These are phyloP conservation scores for Cubamyces sp. DNA, from an alignment of 768 basidiomycete genomes.

Conservation along the genomic window DNA sequence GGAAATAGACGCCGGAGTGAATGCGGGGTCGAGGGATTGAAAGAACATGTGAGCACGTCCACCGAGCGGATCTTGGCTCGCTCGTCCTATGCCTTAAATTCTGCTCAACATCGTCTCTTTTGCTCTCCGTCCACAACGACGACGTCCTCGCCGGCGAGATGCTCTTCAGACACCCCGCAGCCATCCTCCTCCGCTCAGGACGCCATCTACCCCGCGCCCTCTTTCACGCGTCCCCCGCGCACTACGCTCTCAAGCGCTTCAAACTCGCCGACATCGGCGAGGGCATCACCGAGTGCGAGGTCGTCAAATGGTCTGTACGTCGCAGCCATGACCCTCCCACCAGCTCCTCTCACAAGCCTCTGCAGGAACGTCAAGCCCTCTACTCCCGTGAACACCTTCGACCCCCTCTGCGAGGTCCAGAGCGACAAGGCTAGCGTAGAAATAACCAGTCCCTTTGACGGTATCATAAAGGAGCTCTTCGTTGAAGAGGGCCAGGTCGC, in stretches of 20 bases:
- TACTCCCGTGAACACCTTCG: constrained; percentile 62
- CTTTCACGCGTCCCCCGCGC: constrained; percentile 43
- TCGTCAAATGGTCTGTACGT: constrained; percentile 69
- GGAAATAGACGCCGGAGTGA: not conserved
- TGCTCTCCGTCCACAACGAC: constrained; percentile 1
- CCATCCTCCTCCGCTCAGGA: constrained; percentile 1
- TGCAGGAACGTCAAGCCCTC: constrained; percentile 65
- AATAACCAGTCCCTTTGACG: constrained; percentile 86
- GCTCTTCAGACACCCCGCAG: constrained; percentile 14
- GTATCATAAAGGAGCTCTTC: constrained; percentile 69
- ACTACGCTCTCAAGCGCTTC: constrained; percentile 56
- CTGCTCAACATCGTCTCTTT: not conserved
- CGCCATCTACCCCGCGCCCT: constrained; percentile 21
- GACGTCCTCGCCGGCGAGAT: constrained; percentile 6
- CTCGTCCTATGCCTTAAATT: constrained; percentile 10
- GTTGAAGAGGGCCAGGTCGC: constrained; percentile 84
- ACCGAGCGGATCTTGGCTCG: constrained; percentile 11
- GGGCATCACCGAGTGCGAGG: constrained; percentile 89
- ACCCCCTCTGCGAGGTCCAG: constrained; percentile 81
- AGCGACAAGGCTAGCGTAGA: constrained; percentile 92
- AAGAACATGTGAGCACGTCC: not conserved
- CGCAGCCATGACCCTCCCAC: not conserved
- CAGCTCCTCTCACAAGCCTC: constrained; percentile 2
- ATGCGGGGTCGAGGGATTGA: not conserved
- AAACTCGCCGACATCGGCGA: constrained; percentile 88